Evolutionary conservation across 2,329 filamentous ascomycete genomes (phyloP).

Genomic region (Aspergillus pseudoterreus): DNA sequence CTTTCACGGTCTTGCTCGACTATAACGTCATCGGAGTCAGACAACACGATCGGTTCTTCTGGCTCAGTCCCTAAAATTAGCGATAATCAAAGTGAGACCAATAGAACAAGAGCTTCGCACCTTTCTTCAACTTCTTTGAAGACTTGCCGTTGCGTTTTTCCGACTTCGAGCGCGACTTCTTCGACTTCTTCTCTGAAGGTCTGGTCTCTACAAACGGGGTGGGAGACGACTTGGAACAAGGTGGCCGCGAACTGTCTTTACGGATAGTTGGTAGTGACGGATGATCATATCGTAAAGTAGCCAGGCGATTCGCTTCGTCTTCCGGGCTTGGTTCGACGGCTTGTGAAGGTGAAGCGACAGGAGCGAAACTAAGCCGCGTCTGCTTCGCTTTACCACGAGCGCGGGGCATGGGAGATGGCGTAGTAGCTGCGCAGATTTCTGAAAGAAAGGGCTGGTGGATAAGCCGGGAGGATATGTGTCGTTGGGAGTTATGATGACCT

Average conservation of each 20-base stretch:
- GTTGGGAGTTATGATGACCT: not conserved
- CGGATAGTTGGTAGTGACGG: conserved; percentile 20
- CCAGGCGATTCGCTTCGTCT: conserved; percentile 24
- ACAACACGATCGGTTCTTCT: not conserved
- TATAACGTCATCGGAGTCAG: not conserved
- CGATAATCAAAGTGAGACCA: not conserved
- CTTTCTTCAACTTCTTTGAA: conserved; percentile 3
- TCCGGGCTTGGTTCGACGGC: conserved; percentile 17
- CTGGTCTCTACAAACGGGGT: conserved; percentile 8
- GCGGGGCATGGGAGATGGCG: conserved; percentile 26
- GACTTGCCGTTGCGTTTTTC: conserved; percentile 2
- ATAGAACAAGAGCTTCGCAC: not conserved
- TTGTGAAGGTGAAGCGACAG: conserved; percentile 27
- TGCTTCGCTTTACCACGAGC: conserved; percentile 34
- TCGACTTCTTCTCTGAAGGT: conserved; percentile 1
- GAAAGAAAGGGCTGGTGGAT: not conserved
- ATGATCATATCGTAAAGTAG: conserved; percentile 32
- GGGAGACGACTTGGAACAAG: conserved; percentile 3
- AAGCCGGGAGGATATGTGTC: not conserved
- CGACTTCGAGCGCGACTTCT: conserved; percentile 1
- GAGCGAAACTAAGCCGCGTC: conserved; percentile 42
- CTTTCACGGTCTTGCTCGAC: conserved; percentile 14
- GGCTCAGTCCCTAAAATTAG: not conserved
- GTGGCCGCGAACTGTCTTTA: conserved; percentile 6
- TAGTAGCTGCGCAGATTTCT: not conserved